phyloP scores from a whole-genome alignment of 345 rosid species.

The Hibiscus mutabilis region DNA sequence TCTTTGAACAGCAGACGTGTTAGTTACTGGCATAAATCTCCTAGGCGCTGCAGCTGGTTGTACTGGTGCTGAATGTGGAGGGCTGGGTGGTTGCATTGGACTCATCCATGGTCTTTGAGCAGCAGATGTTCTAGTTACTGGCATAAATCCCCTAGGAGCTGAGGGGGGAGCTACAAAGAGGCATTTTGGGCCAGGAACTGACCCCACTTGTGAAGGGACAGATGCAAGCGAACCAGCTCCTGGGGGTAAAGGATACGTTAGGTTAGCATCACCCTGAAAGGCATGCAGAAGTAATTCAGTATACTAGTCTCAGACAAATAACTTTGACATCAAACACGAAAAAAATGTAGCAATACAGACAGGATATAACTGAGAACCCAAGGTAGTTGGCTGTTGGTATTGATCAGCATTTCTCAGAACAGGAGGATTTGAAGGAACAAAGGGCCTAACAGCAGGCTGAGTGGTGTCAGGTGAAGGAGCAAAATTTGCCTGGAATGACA shows the following conservation, averaged over 20 bases:
- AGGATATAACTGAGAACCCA: constrained; percentile 73
- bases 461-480: constrained; percentile 37
- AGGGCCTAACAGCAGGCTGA: constrained; percentile 61
- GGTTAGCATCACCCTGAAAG: constrained; percentile 54
- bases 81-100: constrained; percentile 56
- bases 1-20: constrained; percentile 56
- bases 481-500: constrained; percentile 44
- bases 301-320: constrained; percentile 1
- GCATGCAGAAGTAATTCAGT: constrained; percentile 15
- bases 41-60: constrained; percentile 42
- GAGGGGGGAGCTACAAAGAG: constrained; percentile 48
- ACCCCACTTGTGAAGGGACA: constrained; percentile 40
- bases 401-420: constrained; percentile 72
- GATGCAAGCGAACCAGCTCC: constrained; percentile 47
- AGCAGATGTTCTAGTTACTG: constrained; percentile 44
- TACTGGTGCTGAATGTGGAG: constrained; percentile 38
- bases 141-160: constrained; percentile 53
- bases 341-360: constrained; percentile 36
- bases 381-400: constrained; percentile 70
- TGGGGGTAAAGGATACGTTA: constrained; percentile 48
- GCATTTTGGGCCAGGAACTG: constrained; percentile 47
- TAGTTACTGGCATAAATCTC: constrained; percentile 67
- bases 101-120: constrained; percentile 63
- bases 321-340: not conserved
- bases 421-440: constrained; percentile 77